Percentiles rank a stretch among this genome's conserved stretches.
These are phyloP conservation scores for Brassica balearica DNA, from an alignment of 441 rosid genomes.

Conservation along the genomic window DNA sequence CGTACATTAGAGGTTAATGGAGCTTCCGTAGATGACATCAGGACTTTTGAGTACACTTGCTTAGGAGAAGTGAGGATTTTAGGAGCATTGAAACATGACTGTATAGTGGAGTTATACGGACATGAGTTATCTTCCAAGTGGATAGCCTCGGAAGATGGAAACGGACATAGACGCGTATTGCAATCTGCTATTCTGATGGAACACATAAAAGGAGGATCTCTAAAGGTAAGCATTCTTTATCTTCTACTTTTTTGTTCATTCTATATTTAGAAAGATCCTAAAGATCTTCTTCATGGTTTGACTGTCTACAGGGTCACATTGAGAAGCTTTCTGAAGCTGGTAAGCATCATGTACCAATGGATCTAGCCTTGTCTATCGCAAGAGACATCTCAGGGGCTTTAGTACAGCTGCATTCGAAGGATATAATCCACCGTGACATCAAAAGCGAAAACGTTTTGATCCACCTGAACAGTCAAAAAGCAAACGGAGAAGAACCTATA, in stretches of 20 bases:
- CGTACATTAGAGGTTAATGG: conserved; percentile 66
- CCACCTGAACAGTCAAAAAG: conserved; percentile 62
- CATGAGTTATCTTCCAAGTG: conserved; percentile 84
- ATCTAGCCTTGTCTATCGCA: conserved; percentile 73
- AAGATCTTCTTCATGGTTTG: too few species aligned
- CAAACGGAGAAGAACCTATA: conserved; percentile 61
- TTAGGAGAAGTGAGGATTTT: conserved; percentile 90
- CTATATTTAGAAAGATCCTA: neutral
- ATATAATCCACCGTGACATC: conserved; percentile 93
- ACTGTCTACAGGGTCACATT: neutral
- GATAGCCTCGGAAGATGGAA: conserved; percentile 66
- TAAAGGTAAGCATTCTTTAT: conserved; percentile 64
- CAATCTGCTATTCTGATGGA: conserved; percentile 83
- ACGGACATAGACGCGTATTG: conserved; percentile 55
- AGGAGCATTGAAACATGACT: conserved; percentile 75
- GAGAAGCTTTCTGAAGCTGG: conserved; percentile 47
- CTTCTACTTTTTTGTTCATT: conserved; percentile 30
- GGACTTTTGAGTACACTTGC: conserved; percentile 82
- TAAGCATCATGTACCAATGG: conserved; percentile 66
- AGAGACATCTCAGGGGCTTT: conserved; percentile 80
- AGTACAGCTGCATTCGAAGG: conserved; percentile 80
- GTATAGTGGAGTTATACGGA: conserved; percentile 87
- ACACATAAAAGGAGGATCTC: conserved; percentile 79
- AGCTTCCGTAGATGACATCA: conserved; percentile 61
- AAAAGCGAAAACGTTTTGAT: conserved; percentile 95